phyloP scores from a whole-genome alignment of 2,329 filamentous ascomycete genomes.

The Epicoccum sorghinum region DNA sequence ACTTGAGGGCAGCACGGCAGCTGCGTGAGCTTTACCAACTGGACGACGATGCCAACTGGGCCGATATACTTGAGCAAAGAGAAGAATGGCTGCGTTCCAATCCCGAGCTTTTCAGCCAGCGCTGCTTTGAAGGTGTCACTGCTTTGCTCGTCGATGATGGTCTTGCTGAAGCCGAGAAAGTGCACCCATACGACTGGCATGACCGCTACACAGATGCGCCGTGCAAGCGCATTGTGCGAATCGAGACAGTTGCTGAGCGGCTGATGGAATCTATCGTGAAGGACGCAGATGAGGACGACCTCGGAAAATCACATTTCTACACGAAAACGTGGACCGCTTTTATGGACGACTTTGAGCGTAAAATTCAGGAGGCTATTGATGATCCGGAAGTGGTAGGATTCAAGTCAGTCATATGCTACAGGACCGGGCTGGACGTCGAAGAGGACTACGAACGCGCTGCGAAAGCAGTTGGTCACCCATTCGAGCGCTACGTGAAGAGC shows the following conservation, averaged over 20 bases:
- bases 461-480: conserved; percentile 43
- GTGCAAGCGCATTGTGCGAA: conserved; percentile 76
- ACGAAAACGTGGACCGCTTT: conserved; percentile 53
- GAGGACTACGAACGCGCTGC: conserved; percentile 51
- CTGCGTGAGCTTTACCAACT: conserved; percentile 70
- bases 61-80: conserved; percentile 59
- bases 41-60: conserved; percentile 62
- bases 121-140: conserved; percentile 75
- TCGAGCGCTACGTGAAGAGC: conserved; percentile 50
- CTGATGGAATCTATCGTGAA: conserved; percentile 61
- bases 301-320: conserved; percentile 42
- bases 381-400: conserved; percentile 77
- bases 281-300: conserved; percentile 43
- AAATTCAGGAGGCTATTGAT: conserved; percentile 63
- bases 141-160: conserved; percentile 81
- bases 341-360: conserved; percentile 56
- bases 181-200: conserved; percentile 64
- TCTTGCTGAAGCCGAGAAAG: conserved; percentile 60
- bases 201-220: conserved; percentile 67
- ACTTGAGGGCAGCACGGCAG: conserved; percentile 72
- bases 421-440: conserved; percentile 69
- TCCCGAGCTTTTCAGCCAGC: conserved; percentile 62
- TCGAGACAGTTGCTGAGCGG: conserved; percentile 73
- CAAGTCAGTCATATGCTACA: conserved; percentile 84
- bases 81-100: conserved; percentile 53